Base-by-base conservation (phyloP, 2,329 filamentous ascomycete genomes). In the Alternaria viburni region DNA sequence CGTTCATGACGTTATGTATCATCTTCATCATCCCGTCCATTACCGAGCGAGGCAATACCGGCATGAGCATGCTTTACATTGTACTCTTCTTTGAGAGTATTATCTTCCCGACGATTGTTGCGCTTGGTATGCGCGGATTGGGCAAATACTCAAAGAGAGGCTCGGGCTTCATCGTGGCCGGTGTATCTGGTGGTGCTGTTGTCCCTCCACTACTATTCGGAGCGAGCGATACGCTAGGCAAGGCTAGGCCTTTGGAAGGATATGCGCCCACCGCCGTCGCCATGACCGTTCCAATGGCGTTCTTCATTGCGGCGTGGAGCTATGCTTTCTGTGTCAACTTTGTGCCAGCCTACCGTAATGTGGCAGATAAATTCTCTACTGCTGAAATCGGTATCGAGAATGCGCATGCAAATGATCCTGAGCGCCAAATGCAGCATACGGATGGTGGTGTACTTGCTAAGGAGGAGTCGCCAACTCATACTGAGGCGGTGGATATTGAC, bases 1-100 rank as follows among this genome's bases (percentile, higher is more conserved):
- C 86, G 7, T 95, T 90, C 81, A 81, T 93, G 66, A 86, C 21
- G 6, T 56, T 67, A 55, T 66, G 65, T 49, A 87, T 93, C 75
- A 83, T 91, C 47, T 81, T 92, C 69, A 80, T 85, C 55, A 80
- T 85, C 6, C 82, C 85, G 0, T 77, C 84, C 11, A 87, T 89
- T 61, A 84, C 81, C 6, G 82, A 85, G n/a, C 77, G 75, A 15
- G 86, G 84, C 28, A 83, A 85, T 59, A 79, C 81, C 0, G 86
- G 86, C 15, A 83, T 89, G 60, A 83, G 88, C n/a, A 89, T 92
- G 67, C 81, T 91, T 3, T 83, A 90, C 43, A 71, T 94, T 26
- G 91, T 91, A 67, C 90, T 93, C 68, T 93, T 96, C 79, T 93
- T 92, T 73, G 92, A 95, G 77, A 91, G 90, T 0, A 92, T 93